Conservation (phyloP, 306 rosid genomes). For the Cucumis sativus region Cucumber_9930_V3 NC_026660.2:25927501-25928000, state of each 20-base stretch:
- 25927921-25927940: background rate
- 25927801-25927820: background rate
- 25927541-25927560: background rate
- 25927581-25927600: background rate
- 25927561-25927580: background rate
- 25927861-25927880: background rate
- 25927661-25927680: background rate
- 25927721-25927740: background rate
- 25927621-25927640: background rate
- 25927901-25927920: background rate
- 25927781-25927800: too few relatives aligned
- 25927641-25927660: background rate
- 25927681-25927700: too few relatives aligned
- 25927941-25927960: background rate
- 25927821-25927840: background rate
- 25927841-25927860: background rate
- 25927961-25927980: conserved; percentile 35
- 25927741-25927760: background rate
- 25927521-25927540: background rate
- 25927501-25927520: background rate
- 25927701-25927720: background rate
- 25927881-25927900: background rate
- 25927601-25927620: background rate
- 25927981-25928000: conserved; percentile 22
- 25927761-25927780: background rate